Percentiles rank a stretch among this genome's conserved stretches.
Evolutionary conservation across 2,329 filamentous ascomycete species (phyloP).

Genomic region (Orbilia javanica): DNA sequence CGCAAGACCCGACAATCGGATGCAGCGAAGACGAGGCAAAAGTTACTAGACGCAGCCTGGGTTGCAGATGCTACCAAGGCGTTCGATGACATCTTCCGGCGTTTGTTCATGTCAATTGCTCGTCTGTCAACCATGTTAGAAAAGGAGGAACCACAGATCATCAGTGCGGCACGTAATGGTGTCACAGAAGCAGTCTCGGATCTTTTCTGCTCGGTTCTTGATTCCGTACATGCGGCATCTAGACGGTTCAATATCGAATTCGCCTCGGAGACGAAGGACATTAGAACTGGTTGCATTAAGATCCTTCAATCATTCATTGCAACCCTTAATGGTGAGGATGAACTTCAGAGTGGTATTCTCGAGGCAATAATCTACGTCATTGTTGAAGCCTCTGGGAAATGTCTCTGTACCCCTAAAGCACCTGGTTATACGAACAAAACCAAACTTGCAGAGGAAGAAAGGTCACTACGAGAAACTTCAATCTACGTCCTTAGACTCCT

Average conservation of each 20-base stretch:
- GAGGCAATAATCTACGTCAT: slow-evolving; percentile 59
- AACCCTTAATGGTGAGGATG: slow-evolving; percentile 34
- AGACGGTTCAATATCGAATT: slow-evolving; percentile 39
- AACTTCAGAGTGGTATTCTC: slow-evolving; percentile 54
- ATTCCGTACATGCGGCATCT: slow-evolving; percentile 53
- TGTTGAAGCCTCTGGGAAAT: slow-evolving; percentile 57
- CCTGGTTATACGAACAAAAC: not conserved
- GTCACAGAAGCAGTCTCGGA: slow-evolving; percentile 30
- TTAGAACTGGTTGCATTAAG: slow-evolving; percentile 53
- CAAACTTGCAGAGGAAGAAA: not conserved
- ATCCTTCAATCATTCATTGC: slow-evolving; percentile 51
- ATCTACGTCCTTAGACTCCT: slow-evolving; percentile 59
- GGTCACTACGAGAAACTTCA: slow-evolving; percentile 57
- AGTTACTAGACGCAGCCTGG: slow-evolving; percentile 40
- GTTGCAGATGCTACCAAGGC: slow-evolving; percentile 27
- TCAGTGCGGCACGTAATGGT: slow-evolving; percentile 3
- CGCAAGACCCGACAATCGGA: slow-evolving; percentile 42
- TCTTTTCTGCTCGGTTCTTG: slow-evolving; percentile 50
- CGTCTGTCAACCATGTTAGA: slow-evolving; percentile 20
- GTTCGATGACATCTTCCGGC: slow-evolving; percentile 47
- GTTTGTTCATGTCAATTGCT: slow-evolving; percentile 44
- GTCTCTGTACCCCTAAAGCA: slow-evolving; percentile 24
- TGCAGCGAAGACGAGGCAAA: slow-evolving; percentile 12
- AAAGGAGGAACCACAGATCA: slow-evolving; percentile 8
- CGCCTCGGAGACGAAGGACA: slow-evolving; percentile 30